These are phyloP conservation scores for Salinomyces thailandicus DNA, from an alignment of 2,329 filamentous ascomycete genomes.

Conservation along the genomic window DNA sequence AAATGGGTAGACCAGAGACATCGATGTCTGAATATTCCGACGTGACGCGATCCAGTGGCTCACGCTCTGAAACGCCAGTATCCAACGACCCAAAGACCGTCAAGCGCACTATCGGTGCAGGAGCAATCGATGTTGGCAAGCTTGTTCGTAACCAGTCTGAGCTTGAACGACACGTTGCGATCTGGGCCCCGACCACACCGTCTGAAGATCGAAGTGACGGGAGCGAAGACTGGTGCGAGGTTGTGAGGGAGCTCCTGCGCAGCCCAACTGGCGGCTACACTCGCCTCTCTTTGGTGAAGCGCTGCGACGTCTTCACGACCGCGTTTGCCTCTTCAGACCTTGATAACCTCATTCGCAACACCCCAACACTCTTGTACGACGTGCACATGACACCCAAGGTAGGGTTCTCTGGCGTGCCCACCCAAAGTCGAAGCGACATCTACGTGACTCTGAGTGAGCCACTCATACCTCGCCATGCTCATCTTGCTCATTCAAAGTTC, in stretches of 20 bases:
- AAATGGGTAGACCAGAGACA: constrained; percentile 15
- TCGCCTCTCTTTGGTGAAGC: constrained; percentile 47
- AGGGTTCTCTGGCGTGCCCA: constrained; percentile 86
- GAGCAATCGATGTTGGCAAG: constrained; percentile 61
- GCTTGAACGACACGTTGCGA: constrained; percentile 40
- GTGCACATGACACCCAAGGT: constrained; percentile 76
- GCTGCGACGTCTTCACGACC: constrained; percentile 68
- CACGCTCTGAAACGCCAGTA: constrained; percentile 6
- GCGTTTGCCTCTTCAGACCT: constrained; percentile 69
- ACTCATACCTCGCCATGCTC: constrained; percentile 57
- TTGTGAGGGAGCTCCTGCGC: constrained; percentile 63
- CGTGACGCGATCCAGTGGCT: constrained; percentile 9
- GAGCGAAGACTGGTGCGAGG: constrained; percentile 58
- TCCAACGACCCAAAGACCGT: constrained; percentile 40
- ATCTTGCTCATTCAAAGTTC: constrained; percentile 59
- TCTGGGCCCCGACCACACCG: constrained; percentile 58
- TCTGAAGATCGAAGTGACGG: constrained; percentile 47
- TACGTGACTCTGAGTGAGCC: constrained; percentile 79
- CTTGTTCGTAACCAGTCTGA: constrained; percentile 17
- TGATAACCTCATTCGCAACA: constrained; percentile 70
- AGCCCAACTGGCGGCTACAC: constrained; percentile 60
- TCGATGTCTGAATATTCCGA: constrained; percentile 18
- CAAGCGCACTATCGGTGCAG: constrained; percentile 64
- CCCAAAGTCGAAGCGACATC: constrained; percentile 82
- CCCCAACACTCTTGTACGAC: constrained; percentile 75